These are phyloP conservation scores for Jamesozyma jinghongensis DNA, from an alignment of 805 yeast species.

Conservation along the genomic window DNA sequence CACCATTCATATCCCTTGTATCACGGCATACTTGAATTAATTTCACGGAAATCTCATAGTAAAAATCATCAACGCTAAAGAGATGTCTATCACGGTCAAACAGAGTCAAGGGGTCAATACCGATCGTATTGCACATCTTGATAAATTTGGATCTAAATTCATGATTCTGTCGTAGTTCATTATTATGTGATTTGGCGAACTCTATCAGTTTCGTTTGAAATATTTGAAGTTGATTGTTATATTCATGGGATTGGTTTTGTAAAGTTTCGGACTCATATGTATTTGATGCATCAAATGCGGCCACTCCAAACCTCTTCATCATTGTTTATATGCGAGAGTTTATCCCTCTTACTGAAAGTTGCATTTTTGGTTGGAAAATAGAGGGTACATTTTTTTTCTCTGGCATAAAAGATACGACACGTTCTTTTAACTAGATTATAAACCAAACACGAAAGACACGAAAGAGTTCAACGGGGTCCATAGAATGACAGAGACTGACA, in stretches of 20 bases:
- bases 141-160: conserved; percentile 64
- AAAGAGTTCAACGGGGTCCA: not conserved
- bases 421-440: not conserved
- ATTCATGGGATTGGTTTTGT: conserved; percentile 48
- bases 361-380: too few species aligned
- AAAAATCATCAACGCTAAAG: conserved; percentile 39
- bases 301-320: conserved; percentile 39
- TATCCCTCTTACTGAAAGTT: too few species aligned
- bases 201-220: conserved; percentile 70
- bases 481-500: not conserved
- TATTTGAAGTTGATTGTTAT: conserved; percentile 61
- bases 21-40: conserved; percentile 67
- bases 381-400: not conserved
- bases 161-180: conserved; percentile 54
- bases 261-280: conserved; percentile 15
- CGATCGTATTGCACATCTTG: conserved; percentile 66
- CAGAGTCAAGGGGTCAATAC: conserved; percentile 67
- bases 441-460: not conserved
- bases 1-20: conserved; percentile 72
- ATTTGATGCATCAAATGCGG: conserved; percentile 35
- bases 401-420: too few species aligned
- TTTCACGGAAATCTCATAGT: conserved; percentile 60
- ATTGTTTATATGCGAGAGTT: not conserved
- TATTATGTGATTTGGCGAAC: conserved; percentile 64
- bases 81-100: conserved; percentile 28